These are phyloP conservation scores for Fomitopsis palustris DNA, from an alignment of 1,284 basidiomycete genomes.

Conservation along the genomic window DNA sequence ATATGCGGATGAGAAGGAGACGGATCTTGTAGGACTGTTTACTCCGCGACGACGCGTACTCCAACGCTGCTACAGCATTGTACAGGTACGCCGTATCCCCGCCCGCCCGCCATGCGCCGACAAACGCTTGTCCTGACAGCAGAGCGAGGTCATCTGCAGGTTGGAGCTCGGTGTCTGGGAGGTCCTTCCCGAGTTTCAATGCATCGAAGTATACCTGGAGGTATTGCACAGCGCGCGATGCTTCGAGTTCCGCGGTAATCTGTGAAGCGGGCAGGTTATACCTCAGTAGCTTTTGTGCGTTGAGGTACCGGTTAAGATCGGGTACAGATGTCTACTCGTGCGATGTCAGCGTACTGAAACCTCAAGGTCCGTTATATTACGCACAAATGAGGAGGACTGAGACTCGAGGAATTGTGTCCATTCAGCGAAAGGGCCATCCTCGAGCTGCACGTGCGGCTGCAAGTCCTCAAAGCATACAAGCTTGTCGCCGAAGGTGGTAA, in stretches of 20 bases:
- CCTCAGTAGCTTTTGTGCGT: constrained; percentile 69
- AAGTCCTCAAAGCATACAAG: constrained; percentile 86
- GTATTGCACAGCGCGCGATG: constrained; percentile 47
- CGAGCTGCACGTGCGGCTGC: constrained; percentile 54
- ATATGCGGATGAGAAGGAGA: constrained; percentile 72
- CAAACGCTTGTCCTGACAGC: constrained; percentile 65
- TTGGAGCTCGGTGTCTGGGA: constrained; percentile 79
- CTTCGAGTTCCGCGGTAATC: constrained; percentile 55
- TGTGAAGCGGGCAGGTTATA: constrained; percentile 46
- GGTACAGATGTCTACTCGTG: constrained; percentile 34
- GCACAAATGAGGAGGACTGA: constrained; percentile 46
- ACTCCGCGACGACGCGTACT: constrained; percentile 71
- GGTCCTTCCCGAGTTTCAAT: constrained; percentile 59
- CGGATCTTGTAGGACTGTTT: constrained; percentile 75
- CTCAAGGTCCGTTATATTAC: constrained; percentile 17
- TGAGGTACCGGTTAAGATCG: constrained; percentile 61
- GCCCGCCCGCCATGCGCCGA: constrained; percentile 60
- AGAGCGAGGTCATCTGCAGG: constrained; percentile 84
- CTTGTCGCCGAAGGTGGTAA: constrained; percentile 73
- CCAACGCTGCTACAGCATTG: constrained; percentile 61
- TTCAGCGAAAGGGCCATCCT: constrained; percentile 39
- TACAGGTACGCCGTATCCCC: constrained; percentile 56
- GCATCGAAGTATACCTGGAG: constrained; percentile 59
- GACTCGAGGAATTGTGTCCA: constrained; percentile 58
- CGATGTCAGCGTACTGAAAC: neutral